Evolutionary conservation across 1,139 yeast genomes (phyloP), one percentile per base, ranked within the genome.

Genomic region (Kluyveromyces sp.): DNA sequence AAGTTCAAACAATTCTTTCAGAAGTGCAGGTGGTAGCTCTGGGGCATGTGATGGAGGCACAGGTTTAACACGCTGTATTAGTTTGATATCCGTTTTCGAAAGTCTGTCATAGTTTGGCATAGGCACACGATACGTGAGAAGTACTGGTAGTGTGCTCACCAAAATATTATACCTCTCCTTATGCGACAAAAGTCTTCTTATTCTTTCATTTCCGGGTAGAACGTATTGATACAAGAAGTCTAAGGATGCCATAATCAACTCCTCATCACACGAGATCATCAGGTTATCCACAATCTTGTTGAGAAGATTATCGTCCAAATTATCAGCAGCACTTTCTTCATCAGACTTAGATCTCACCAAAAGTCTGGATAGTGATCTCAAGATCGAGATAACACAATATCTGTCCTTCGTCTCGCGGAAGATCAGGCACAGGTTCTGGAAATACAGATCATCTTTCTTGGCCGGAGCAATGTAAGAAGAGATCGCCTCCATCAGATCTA

Each of bases 401-500:
- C 84, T 75, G 57, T 83, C 92, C 41, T 70, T 69, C 7, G 78
- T 68, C 20, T 57, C 52, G 22, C 64, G 60, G 40, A 82, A 69
- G 19, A 79, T 66, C 7, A 64, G 57, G 39, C 78, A 64, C 40
- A 83, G 65, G 8, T 71, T 64, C 43, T 73, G 64, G 60, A 83
- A 81, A 46, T 80, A 67, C 9, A 74, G 75, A 60, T 83, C 89
- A 52, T 77, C 76, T 50, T 74, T 74, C 38, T 74, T 71, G 31
- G 80, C 82, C 30, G 94, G 92, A 12, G 87, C 80, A 53, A 85
- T 73, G 62, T 85, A 86, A 42, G 95, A 83, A 4, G 92, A 80
- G 39, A 88, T 75, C 2, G 92, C 81, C 60, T 92, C 98, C 43
- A 86, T 74, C 35, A 89, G 74, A 61, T 92, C 98, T 44, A 88